Conservation (phyloP, 2,329 filamentous ascomycete genomes). For the Didymella glomerata region DNA sequence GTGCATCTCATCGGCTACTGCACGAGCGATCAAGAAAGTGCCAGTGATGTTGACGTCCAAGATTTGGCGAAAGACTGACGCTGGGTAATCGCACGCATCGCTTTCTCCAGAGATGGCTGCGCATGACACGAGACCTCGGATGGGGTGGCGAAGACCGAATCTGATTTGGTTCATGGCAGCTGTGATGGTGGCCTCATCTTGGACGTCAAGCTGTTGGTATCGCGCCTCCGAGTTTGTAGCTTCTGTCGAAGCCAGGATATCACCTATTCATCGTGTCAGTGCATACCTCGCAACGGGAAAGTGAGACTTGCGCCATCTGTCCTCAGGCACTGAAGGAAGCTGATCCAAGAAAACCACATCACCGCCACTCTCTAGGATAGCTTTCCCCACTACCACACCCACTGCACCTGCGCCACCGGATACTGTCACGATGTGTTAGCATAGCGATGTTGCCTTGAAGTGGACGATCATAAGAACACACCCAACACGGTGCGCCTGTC, state of each 20-base stretch:
- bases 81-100: slow-evolving; percentile 46
- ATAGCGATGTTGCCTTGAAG: background rate
- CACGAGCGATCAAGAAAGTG: slow-evolving; percentile 77
- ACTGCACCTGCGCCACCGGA: slow-evolving; percentile 42
- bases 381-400: slow-evolving; percentile 32
- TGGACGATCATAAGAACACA: slow-evolving; percentile 4
- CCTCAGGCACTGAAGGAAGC: background rate
- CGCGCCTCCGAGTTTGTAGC: slow-evolving; percentile 10
- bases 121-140: slow-evolving; percentile 40
- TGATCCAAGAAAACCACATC: slow-evolving; percentile 38
- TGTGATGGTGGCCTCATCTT: slow-evolving; percentile 31
- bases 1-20: slow-evolving; percentile 47
- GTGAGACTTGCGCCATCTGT: slow-evolving; percentile 1
- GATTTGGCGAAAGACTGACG: slow-evolving; percentile 46
- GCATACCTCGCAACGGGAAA: rapidly evolving
- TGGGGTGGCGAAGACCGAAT: slow-evolving; percentile 25
- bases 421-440: slow-evolving; percentile 24
- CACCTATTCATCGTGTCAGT: background rate
- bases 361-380: slow-evolving; percentile 40
- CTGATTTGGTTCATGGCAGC: slow-evolving; percentile 24
- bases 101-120: slow-evolving; percentile 43
- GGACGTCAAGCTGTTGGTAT: slow-evolving; percentile 35
- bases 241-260: background rate
- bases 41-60: slow-evolving; percentile 81
- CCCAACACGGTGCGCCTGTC: slow-evolving; percentile 36